Percentiles rank a stretch among this genome's conserved stretches.
Conservation (phyloP, 331 rosid species). For the Phaseolus coccineus region DNA sequence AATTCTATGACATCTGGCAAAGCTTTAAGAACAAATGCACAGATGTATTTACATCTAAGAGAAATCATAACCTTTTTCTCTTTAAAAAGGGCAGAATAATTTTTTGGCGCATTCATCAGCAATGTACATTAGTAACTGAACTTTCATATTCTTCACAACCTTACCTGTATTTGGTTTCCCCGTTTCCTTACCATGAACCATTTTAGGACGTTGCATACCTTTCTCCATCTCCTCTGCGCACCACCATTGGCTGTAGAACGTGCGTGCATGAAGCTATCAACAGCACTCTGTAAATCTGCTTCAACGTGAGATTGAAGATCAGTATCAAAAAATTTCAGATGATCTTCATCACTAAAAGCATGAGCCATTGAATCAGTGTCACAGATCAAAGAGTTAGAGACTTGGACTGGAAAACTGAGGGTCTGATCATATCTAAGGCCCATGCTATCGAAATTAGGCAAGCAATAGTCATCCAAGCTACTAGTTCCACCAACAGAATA, state of each 20-base stretch:
- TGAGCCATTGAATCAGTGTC: constrained; percentile 65
- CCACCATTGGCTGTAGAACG: constrained; percentile 51
- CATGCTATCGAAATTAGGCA: constrained; percentile 66
- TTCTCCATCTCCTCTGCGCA: constrained; percentile 89
- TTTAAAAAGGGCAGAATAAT: constrained; percentile 45
- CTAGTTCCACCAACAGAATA: constrained; percentile 67
- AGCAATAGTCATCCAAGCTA: constrained; percentile 74
- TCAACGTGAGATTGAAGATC: constrained; percentile 59
- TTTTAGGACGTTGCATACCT: constrained; percentile 72
- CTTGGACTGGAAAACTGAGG: constrained; percentile 69
- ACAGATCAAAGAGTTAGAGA: constrained; percentile 63
- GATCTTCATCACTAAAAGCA: constrained; percentile 69
- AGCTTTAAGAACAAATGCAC: constrained; percentile 45
- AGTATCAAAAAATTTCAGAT: constrained; percentile 66
- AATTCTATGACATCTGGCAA: constrained; percentile 45
- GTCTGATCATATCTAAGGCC: constrained; percentile 69
- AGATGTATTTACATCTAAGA: constrained; percentile 57
- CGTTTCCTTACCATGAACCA: constrained; percentile 70
- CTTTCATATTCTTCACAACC: constrained; percentile 37
- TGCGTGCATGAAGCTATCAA: constrained; percentile 57
- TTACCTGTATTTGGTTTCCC: constrained; percentile 42
- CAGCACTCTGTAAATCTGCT: constrained; percentile 64
- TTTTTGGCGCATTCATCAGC: constrained; percentile 47
- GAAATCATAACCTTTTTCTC: constrained; percentile 47
- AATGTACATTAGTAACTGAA: constrained; percentile 39